Base-by-base conservation (phyloP, 1,284 basidiomycete genomes). In the Ceratobasidium sp. region DNA sequence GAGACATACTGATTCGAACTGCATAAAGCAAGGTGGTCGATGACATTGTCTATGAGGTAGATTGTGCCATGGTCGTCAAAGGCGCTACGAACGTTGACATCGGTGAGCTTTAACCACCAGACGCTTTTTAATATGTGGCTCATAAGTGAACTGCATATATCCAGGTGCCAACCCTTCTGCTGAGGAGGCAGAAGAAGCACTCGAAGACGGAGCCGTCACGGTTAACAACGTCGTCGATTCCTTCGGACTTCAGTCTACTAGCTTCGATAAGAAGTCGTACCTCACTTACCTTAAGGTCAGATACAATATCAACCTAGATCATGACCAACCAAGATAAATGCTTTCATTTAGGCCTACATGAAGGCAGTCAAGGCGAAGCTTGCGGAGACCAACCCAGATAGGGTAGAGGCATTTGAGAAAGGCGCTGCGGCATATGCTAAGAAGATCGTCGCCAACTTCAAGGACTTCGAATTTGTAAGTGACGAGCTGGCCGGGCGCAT, bases 201-300 rank as follows among this genome's bases (percentile, higher is more conserved):
- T 97, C 70, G 96, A 94, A 78, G 90, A 92, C 17, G 93, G 92
- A 74, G 85, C 87, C 35, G 49, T 70, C 20, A 82, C 84, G 73
- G 91, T 97, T 78, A 99, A 96, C 89, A 94, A 99, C 81, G 85
- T 99, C 74, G 90, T 90, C 72, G 82, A 95, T 84, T 94, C 94
- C 57, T 96, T 96, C 89, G 91, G 95, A 77, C 90, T 99, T 72
- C 87, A 93, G 77, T 55, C 79, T 42, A 96, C 94, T 32, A 43
- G 77, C 7, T 99, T 97, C 80, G 95, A 98, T 84, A 99, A 98
- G 83, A 98, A 98, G 82, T 80, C 82, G 43, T 99, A 87, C 82
- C 82, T 95, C 54, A 80, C 84, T 49, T 90, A 96, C 81, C 87
- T 99, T 77, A 99, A 98, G 86, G 93, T 88, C 56, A 35, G 76